Percentiles rank a stretch among this genome's conserved stretches.
Conservation (phyloP, 192 early-diverging fungal genomes). For the Pilobolus umbonatus region DNA sequence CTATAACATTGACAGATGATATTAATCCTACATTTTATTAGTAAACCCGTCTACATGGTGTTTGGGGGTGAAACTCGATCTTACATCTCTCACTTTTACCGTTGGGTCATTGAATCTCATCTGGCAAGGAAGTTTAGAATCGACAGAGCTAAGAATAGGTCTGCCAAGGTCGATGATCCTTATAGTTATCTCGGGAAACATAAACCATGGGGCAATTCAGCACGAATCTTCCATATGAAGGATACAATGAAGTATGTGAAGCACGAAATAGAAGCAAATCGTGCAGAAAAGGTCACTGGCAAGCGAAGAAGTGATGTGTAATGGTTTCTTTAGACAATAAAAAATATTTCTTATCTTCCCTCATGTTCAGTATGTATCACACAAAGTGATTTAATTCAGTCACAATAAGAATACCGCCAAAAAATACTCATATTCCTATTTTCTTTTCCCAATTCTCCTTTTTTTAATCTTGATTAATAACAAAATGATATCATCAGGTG, state of each 20-base stretch:
- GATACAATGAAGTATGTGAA: slow-evolving; percentile 9
- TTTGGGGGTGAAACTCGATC: slow-evolving; percentile 24
- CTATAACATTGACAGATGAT: not conserved
- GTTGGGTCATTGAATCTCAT: slow-evolving; percentile 15
- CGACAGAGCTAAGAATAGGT: slow-evolving; percentile 10
- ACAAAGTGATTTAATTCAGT: too few species aligned
- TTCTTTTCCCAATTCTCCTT: not conserved
- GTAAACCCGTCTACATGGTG: slow-evolving; percentile 30
- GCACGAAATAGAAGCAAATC: slow-evolving; percentile 13
- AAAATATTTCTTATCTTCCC: too few species aligned
- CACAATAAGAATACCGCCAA: too few species aligned
- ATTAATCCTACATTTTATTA: not conserved
- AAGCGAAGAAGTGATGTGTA: slow-evolving; percentile 15
- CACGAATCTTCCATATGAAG: slow-evolving; percentile 12
- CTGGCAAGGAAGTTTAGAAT: slow-evolving; percentile 29
- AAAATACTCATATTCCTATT: too few species aligned
- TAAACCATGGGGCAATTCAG: slow-evolving; percentile 15
- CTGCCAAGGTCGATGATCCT: slow-evolving; percentile 4
- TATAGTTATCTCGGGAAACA: slow-evolving; percentile 32
- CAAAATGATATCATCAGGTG: slow-evolving; percentile 44
- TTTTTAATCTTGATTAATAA: too few species aligned
- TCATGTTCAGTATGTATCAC: too few species aligned
- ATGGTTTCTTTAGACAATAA: not conserved
- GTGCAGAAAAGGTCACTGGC: slow-evolving; percentile 18
- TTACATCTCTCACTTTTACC: slow-evolving; percentile 25